Evolutionary conservation across 2,329 filamentous ascomycete genomes (phyloP).

Genomic region (Trichophyton schoenleinii): DNA sequence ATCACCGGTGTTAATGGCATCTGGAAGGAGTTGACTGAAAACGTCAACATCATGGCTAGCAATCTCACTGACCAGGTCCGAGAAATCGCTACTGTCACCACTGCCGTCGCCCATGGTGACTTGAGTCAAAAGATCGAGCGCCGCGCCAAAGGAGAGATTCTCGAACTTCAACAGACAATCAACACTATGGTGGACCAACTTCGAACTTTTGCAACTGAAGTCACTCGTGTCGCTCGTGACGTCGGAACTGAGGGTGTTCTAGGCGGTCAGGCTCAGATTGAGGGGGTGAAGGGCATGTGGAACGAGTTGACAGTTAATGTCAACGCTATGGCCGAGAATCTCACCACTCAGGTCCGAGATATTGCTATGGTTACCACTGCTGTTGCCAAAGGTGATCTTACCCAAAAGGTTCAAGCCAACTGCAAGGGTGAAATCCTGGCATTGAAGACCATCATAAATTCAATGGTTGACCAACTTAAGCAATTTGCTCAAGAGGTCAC

Average conservation of each 20-base stretch:
- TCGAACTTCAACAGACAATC: slow-evolving; percentile 73
- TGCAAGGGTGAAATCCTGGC: slow-evolving; percentile 84
- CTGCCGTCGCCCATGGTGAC: slow-evolving; percentile 70
- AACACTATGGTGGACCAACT: slow-evolving; percentile 85
- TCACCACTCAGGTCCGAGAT: slow-evolving; percentile 82
- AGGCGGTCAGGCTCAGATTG: slow-evolving; percentile 70
- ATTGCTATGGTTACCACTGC: slow-evolving; percentile 69
- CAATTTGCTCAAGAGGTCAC: slow-evolving; percentile 96
- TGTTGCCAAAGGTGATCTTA: slow-evolving; percentile 72
- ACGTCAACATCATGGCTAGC: slow-evolving; percentile 75
- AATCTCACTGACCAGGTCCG: slow-evolving; percentile 73
- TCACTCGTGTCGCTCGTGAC: slow-evolving; percentile 69
- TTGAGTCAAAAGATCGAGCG: slow-evolving; percentile 74
- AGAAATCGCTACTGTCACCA: slow-evolving; percentile 75
- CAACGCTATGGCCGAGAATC: slow-evolving; percentile 77
- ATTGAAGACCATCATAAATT: slow-evolving; percentile 97
- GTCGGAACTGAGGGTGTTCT: slow-evolving; percentile 75
- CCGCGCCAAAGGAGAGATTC: slow-evolving; percentile 67
- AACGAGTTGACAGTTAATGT: slow-evolving; percentile 77
- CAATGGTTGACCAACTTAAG: slow-evolving; percentile 95
- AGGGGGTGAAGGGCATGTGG: slow-evolving; percentile 79
- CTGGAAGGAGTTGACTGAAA: slow-evolving; percentile 92
- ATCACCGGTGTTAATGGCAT: slow-evolving; percentile 91
- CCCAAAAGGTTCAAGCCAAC: slow-evolving; percentile 89
- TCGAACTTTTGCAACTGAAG: slow-evolving; percentile 70